Evolutionary conservation across 805 yeast species (phyloP).

Genomic region (Teunomyces barrocoloradensis): DNA sequence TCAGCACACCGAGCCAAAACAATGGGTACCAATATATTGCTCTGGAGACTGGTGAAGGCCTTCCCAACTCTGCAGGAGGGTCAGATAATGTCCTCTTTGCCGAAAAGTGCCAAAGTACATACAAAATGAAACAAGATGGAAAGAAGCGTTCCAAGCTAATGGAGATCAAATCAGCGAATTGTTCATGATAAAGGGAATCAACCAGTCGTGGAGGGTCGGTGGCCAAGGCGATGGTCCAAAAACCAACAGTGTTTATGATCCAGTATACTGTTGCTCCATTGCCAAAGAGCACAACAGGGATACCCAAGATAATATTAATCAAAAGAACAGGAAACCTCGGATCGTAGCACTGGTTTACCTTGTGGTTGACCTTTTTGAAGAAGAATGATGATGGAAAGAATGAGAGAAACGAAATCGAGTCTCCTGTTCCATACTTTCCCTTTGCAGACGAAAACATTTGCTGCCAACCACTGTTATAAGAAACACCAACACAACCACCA

Average conservation of each 20-base stretch:
- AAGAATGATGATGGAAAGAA: conserved; percentile 73
- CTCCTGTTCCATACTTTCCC: conserved; percentile 55
- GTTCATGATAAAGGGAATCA: conserved; percentile 51
- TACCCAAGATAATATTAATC: conserved; percentile 60
- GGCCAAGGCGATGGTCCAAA: conserved; percentile 75
- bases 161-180: conserved; percentile 62
- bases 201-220: conserved; percentile 76
- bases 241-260: conserved; percentile 62
- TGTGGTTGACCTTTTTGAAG: conserved; percentile 41
- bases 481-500: conserved; percentile 77
- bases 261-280: conserved; percentile 48
- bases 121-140: conserved; percentile 70
- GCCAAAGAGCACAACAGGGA: conserved; percentile 57
- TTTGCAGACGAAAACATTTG: conserved; percentile 42
- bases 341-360: conserved; percentile 60
- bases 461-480: conserved; percentile 53
- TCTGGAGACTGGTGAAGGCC: conserved; percentile 41
- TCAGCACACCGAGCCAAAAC: conserved; percentile 81
- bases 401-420: conserved; percentile 58
- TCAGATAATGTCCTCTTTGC: conserved; percentile 45
- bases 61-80: conserved; percentile 6
- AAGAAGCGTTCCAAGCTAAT: conserved; percentile 70
- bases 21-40: conserved; percentile 69
- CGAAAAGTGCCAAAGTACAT: conserved; percentile 64
- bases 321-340: conserved; percentile 57